phyloP scores from a whole-genome alignment of 495 filamentous ascomycete genomes.

The Tuber microsphaerosporum region DNA sequence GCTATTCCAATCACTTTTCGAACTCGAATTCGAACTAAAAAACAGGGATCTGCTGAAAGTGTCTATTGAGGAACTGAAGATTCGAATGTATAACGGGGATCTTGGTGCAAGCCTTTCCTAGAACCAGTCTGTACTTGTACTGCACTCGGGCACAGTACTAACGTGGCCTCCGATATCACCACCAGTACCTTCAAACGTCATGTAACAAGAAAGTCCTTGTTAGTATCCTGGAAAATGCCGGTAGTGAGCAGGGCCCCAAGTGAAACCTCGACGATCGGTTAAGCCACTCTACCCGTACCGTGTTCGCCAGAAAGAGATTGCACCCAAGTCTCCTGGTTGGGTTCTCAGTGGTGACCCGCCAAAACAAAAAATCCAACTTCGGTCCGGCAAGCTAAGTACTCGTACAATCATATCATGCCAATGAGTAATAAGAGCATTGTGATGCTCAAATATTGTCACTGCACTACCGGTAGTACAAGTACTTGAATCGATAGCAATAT shows the following conservation, averaged over 20 bases:
- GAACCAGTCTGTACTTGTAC: background rate
- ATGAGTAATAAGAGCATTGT: background rate
- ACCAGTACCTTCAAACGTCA: background rate
- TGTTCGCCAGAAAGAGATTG: background rate
- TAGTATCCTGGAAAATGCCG: background rate
- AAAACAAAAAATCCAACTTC: background rate
- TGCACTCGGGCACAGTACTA: background rate
- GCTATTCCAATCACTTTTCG: no score
- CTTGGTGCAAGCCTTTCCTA: background rate
- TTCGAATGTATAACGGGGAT: background rate
- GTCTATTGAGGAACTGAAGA: background rate
- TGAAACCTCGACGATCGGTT: background rate
- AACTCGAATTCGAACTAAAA: no score
- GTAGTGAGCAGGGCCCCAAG: background rate
- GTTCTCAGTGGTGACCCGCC: background rate
- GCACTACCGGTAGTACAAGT: no score
- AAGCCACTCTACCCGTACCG: background rate
- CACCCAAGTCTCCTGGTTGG: background rate
- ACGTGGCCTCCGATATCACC: background rate
- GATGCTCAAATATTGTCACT: background rate
- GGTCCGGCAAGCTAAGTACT: background rate
- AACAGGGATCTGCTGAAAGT: no score
- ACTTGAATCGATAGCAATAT: background rate
- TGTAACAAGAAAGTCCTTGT: background rate
- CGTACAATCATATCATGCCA: background rate